Evolutionary conservation across 345 rosid species (phyloP).

Genomic region (Hibiscus mutabilis): DNA sequence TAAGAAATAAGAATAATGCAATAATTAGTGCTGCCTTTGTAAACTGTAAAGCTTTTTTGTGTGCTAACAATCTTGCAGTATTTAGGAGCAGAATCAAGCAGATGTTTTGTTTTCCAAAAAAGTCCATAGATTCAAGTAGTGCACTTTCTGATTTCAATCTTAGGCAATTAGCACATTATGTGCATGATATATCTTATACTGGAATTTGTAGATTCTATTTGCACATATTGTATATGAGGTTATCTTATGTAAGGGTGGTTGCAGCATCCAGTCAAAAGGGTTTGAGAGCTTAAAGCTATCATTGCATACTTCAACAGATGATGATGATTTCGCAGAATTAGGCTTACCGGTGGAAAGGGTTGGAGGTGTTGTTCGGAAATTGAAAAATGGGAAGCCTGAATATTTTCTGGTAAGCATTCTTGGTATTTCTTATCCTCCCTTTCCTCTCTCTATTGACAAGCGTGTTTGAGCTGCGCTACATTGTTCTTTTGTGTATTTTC

Average conservation of each 20-base stretch:
- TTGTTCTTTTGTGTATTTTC: constrained; percentile 5
- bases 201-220: background rate
- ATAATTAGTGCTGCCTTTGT: background rate
- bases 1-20: background rate
- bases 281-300: constrained; percentile 13
- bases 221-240: background rate
- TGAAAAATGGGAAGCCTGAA: constrained; percentile 20
- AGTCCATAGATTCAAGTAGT: background rate
- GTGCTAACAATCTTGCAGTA: background rate
- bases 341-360: constrained; percentile 10
- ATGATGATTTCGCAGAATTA: constrained; percentile 22
- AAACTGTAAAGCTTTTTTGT: background rate
- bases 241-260: constrained; percentile 1
- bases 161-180: background rate
- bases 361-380: background rate
- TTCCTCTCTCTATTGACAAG: background rate
- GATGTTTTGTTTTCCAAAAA: background rate
- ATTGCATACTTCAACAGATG: background rate
- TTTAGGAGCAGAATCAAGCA: background rate
- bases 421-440: background rate
- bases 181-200: background rate
- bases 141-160: background rate
- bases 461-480: background rate
- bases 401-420: constrained; percentile 5
- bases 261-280: constrained; percentile 10